Evolutionary conservation across 2,329 filamentous ascomycete genomes (phyloP), one percentile per base, ranked within the genome.

Genomic region (Fusarium caatingaense): DNA sequence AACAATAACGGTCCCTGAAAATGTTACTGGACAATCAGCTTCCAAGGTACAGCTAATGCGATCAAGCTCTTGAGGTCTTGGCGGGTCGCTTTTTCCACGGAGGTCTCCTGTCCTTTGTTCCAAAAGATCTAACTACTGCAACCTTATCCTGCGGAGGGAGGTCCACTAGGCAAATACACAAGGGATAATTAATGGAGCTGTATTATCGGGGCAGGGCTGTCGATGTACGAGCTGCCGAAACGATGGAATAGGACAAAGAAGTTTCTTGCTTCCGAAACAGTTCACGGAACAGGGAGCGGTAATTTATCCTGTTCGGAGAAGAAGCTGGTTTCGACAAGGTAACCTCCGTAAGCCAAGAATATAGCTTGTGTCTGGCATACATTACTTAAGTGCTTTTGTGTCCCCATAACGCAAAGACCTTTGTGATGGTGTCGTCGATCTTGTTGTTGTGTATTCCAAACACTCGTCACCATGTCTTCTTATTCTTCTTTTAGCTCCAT

Each of bases 401-500:
- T 50, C 27, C 49, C 49, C 49, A 28, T 41, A 13, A 11, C 15
- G 18, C 34, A 53, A 42, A 21, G 23, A 28, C 8, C 8, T 53
- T 53, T 28, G 23, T 51, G 48, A 42, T 41, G 49, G 28, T 23
- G n/a, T 27, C 25, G 49, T 42, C 34, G 49, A 53, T 53, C 49
- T 53, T 25, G 10, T 51, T 25, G 7, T 53, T 28, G 28, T 28
- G 28, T 30, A 28, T 42, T 53, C 30, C 42, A 15, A 42, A 28
- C 23, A 28, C 27, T 44, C 37, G 21, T 23, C 63, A 64, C 28
- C 30, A 70, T 70, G 67, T 56, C 64, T 45, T 69, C 64, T 45
- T 56, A 55, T 32, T 60, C 56, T 45, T 45, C 57, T 41, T 63
- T 64, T 45, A 64, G 60, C 48, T 71, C 63, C 18, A 40, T 68